Evolutionary conservation across 345 rosid species (phyloP).

Genomic region (Melaleuca alternifolia): DNA sequence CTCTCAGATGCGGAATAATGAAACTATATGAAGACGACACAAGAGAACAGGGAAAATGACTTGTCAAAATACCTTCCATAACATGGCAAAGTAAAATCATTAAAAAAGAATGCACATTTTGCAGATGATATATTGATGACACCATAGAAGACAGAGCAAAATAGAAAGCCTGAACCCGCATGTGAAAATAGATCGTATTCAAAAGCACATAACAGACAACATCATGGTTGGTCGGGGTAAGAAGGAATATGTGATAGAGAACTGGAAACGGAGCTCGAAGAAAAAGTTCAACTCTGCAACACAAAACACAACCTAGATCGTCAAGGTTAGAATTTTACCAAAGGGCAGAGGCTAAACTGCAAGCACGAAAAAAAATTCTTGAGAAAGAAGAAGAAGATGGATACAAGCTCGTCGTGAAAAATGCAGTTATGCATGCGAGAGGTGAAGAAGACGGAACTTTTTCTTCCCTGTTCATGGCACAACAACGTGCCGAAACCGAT

Average conservation of each 20-base stretch:
- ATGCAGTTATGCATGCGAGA: neutral
- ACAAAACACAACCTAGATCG: neutral
- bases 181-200: neutral
- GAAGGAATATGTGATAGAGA: neutral
- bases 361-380: neutral
- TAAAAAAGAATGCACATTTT: neutral
- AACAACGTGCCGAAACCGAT: neutral
- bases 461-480: neutral
- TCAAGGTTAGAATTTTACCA: neutral
- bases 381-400: neutral
- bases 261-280: neutral
- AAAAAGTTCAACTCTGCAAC: neutral
- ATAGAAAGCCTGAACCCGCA: neutral
- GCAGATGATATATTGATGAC: neutral
- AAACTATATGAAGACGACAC: conserved; percentile 5
- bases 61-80: conserved; percentile 2
- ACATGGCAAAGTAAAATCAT: neutral
- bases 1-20: neutral
- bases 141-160: neutral
- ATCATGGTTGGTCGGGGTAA: neutral
- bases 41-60: conserved; percentile 31
- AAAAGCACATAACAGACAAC: neutral
- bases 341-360: neutral
- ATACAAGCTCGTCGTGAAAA: neutral
- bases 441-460: neutral